These are phyloP conservation scores for Knufia fluminis DNA, from an alignment of 2,329 filamentous ascomycete species.

Conservation along the genomic window DNA sequence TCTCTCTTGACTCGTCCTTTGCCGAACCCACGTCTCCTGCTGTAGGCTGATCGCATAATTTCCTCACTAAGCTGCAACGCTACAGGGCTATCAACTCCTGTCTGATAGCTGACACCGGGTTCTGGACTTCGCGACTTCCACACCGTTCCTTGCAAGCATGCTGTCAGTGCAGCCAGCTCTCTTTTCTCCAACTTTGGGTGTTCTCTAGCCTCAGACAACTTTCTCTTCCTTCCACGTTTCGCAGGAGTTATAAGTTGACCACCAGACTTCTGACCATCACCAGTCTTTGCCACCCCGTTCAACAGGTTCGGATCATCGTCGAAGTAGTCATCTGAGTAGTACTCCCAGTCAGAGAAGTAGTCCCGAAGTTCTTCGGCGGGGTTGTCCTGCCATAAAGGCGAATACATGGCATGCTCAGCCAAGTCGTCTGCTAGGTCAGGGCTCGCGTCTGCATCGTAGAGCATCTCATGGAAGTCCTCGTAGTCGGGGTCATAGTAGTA, in stretches of 20 bases:
- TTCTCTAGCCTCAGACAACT: slow-evolving; percentile 18
- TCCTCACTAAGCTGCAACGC: slow-evolving; percentile 39
- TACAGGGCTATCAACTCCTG: slow-evolving; percentile 34
- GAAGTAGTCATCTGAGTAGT: slow-evolving; percentile 37
- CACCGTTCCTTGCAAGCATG: slow-evolving; percentile 31
- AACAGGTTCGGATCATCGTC: slow-evolving; percentile 34
- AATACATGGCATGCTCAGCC: slow-evolving; percentile 32
- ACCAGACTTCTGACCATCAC: slow-evolving; percentile 9
- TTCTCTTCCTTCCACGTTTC: slow-evolving; percentile 22
- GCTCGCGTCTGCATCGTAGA: slow-evolving; percentile 20
- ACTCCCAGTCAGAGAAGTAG: slow-evolving; percentile 38
- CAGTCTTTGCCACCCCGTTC: slow-evolving; percentile 16
- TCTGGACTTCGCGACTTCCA: slow-evolving; percentile 29
- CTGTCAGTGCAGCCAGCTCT: slow-evolving; percentile 15
- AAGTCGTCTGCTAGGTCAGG: slow-evolving; percentile 30
- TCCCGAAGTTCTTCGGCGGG: slow-evolving; percentile 30
- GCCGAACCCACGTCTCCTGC: slow-evolving; percentile 15
- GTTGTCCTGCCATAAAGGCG: slow-evolving; percentile 33
- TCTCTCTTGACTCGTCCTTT: slow-evolving; percentile 11
- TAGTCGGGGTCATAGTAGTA: slow-evolving; percentile 20
- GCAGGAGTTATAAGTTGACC: slow-evolving; percentile 10
- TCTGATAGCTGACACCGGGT: slow-evolving; percentile 28
- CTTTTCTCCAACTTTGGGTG: slow-evolving; percentile 10
- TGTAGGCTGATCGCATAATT: slow-evolving; percentile 25
- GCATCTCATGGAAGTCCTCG: slow-evolving; percentile 21